These are phyloP conservation scores for Lindgomyces ingoldianus DNA, from an alignment of 495 filamentous ascomycete species.

Conservation along the genomic window DNA sequence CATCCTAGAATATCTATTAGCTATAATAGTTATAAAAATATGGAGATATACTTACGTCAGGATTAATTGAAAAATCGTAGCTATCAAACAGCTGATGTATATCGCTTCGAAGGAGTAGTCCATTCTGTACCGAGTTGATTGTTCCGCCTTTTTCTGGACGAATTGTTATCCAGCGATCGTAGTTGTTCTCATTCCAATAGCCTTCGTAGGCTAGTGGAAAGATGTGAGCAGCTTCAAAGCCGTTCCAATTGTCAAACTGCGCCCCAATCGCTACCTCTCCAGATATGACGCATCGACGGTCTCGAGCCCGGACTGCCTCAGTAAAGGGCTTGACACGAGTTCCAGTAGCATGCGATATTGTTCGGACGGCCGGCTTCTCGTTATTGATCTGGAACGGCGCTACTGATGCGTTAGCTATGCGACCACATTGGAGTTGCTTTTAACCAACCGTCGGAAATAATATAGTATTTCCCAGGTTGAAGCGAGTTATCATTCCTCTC, in stretches of 20 bases:
- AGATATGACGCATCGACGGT: constrained; percentile 44
- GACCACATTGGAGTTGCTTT: too few species aligned
- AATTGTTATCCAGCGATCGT: constrained; percentile 42
- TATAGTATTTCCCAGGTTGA: too few species aligned
- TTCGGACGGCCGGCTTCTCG: constrained; percentile 39
- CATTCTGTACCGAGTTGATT: constrained; percentile 48
- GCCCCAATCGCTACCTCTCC: constrained; percentile 31
- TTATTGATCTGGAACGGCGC: too few species aligned
- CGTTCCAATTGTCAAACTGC: constrained; percentile 44
- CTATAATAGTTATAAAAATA: constrained; percentile 5
- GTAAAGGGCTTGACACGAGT: constrained; percentile 39
- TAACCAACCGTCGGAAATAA: too few species aligned
- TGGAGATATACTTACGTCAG: constrained; percentile 41
- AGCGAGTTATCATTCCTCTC: too few species aligned
- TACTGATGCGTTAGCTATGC: too few species aligned
- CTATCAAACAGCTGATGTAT: constrained; percentile 43
- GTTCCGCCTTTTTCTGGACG: constrained; percentile 13
- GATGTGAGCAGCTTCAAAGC: too few species aligned
- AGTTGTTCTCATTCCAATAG: constrained; percentile 40
- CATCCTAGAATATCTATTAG: constrained; percentile 39
- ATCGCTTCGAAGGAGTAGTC: constrained; percentile 39
- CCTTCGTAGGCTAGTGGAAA: constrained; percentile 45
- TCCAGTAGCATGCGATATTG: constrained; percentile 32
- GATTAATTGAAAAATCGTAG: constrained; percentile 44
- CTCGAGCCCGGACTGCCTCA: constrained; percentile 41